Evolutionary conservation across 352 stramenopile genomes (phyloP).

Genomic region (Blastocystis sp.): DNA sequence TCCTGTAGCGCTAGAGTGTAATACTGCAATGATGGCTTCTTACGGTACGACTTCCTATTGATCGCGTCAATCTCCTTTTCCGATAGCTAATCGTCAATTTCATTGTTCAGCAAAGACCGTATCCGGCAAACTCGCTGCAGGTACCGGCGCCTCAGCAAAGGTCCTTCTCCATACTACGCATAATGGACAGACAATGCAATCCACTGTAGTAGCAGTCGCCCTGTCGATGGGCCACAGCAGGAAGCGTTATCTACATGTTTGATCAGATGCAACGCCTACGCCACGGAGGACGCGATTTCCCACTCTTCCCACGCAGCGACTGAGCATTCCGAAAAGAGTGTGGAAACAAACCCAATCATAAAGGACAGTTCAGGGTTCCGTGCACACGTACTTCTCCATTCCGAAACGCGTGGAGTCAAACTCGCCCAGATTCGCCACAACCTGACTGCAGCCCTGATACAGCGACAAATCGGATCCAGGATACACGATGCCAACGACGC

Average conservation of each 20-base stretch:
- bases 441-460: slow-evolving; percentile 30
- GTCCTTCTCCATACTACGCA: neutral
- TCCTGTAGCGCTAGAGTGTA: slow-evolving; percentile 8
- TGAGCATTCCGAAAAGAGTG: neutral
- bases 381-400: slow-evolving; percentile 50
- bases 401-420: slow-evolving; percentile 39
- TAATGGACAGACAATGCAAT: neutral
- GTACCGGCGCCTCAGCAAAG: neutral
- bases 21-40: neutral
- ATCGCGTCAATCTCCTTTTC: slow-evolving; percentile 11
- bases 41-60: slow-evolving; percentile 17
- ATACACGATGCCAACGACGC: slow-evolving; percentile 29
- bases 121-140: neutral
- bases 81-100: neutral
- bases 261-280: too few relatives aligned
- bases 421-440: slow-evolving; percentile 17
- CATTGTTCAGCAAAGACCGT: neutral
- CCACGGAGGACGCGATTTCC: neutral
- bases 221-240: too few relatives aligned
- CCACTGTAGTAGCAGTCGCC: too few relatives aligned
- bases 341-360: neutral
- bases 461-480: slow-evolving; percentile 11
- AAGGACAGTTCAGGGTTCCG: neutral
- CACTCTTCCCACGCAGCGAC: neutral
- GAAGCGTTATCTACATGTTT: too few relatives aligned